A percentile compares a stretch with the other conserved stretches of the same genome.
Conservation (phyloP, 106 monocot genomes). For the Acanthochlamys bracteata region DNA sequence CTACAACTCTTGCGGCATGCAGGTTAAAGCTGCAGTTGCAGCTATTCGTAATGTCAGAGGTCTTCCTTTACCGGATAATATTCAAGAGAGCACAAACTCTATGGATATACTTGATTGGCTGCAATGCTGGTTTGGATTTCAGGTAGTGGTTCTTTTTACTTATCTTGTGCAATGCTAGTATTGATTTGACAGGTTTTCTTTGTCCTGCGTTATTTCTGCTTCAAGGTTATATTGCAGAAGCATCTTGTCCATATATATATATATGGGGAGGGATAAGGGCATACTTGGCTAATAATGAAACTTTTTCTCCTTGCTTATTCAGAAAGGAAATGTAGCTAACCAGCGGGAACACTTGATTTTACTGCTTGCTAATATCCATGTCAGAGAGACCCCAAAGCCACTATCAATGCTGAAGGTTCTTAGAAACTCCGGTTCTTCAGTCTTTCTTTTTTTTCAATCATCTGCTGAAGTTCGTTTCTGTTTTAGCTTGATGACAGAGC, state of each 20-base stretch:
- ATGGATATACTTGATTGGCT: conserved; percentile 62
- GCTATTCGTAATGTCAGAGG: conserved; percentile 51
- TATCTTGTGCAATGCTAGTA: no score
- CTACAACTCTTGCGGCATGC: not conserved
- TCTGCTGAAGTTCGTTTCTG: conserved; percentile 1
- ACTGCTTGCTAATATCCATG: conserved; percentile 67
- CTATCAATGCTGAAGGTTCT: conserved; percentile 39
- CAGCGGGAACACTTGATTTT: conserved; percentile 81
- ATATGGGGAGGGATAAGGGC: no score
- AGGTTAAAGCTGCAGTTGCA: conserved; percentile 71
- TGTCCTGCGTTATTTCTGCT: no score
- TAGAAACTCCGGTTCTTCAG: no score
- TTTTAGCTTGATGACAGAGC: conserved; percentile 76
- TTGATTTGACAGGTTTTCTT: no score
- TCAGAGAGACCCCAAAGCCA: conserved; percentile 51
- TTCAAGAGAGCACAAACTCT: conserved; percentile 12
- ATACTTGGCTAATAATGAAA: no score
- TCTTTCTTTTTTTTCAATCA: conserved; percentile 2
- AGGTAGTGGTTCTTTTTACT: no score
- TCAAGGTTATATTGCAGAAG: no score
- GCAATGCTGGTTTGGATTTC: conserved; percentile 72
- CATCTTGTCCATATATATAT: no score
- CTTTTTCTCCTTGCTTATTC: not conserved
- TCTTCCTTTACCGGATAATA: conserved; percentile 34
- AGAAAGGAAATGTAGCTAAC: conserved; percentile 78